A percentile compares a stretch with the other conserved stretches of the same genome.
These are phyloP conservation scores for Eucalyptus grandis DNA, from an alignment of 345 rosid genomes.

Conservation along the genomic window DNA sequence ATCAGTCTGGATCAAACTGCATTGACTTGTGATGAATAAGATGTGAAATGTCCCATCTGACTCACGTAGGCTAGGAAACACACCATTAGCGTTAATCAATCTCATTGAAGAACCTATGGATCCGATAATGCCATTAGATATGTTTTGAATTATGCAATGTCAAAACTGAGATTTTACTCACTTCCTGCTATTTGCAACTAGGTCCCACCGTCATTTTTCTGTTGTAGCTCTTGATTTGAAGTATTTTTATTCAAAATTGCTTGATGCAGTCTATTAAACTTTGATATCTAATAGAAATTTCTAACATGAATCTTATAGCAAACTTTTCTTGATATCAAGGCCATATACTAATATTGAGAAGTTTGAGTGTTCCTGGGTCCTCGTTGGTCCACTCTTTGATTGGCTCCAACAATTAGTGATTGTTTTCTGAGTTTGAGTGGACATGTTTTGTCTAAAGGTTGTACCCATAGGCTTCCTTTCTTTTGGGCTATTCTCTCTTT, in stretches of 20 bases:
- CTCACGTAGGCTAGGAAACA: background rate
- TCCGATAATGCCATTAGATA: background rate
- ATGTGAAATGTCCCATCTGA: background rate
- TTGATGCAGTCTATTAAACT: background rate
- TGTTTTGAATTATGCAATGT: background rate
- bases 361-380: background rate
- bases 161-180: background rate
- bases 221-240: background rate
- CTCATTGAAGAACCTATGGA: background rate
- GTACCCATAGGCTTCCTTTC: background rate
- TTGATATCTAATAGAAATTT: background rate
- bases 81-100: background rate
- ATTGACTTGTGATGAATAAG: background rate
- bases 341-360: background rate
- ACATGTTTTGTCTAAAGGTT: background rate
- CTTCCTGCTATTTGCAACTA: background rate
- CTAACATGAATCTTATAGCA: background rate
- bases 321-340: background rate
- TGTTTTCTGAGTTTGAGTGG: background rate
- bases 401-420: background rate
- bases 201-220: background rate
- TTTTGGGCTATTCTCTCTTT: background rate
- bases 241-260: background rate
- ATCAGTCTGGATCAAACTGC: background rate
- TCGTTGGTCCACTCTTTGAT: background rate